Base-by-base conservation (phyloP, 2,329 filamentous ascomycete genomes). In the Elsinoe arachidis region DNA sequence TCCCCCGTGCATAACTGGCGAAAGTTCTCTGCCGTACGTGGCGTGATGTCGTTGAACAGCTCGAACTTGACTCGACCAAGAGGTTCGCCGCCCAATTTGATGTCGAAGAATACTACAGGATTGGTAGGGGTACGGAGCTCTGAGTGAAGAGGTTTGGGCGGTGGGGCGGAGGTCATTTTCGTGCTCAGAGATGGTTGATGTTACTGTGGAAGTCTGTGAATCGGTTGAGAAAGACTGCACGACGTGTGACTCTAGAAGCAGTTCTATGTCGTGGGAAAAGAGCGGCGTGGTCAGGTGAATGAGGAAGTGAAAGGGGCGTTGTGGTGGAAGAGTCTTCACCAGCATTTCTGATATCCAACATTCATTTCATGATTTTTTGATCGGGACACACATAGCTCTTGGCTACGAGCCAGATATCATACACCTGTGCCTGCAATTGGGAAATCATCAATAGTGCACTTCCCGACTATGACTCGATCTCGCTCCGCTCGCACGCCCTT, bases 1-100 rank as follows among this genome's bases (percentile, higher is more conserved):
- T 97, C 92, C 65, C 93, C 93, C 0, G 92, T 97, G 75, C 91
- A 96, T 75, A 96, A 96, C 69, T 95, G 90, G 47, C 91, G 88
- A 72, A 99, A 97, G 77, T 97, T 97, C 73, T 97, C 93, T 30
- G 90, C 89, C 7, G 93, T 97, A 66, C 85, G 86, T 1, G 68
- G 68, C 0, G 90, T 87, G 19, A 87, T 78, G 73, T 95, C 81
- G 60, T 85, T 84, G 78, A 93, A 96, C 61, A 99, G 83, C 73
- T 96, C 89, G 71, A 96, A 90, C 63, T 88, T 91, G 67, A 96
- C 84, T 58, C 90, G 85, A 61, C 91, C 91, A 14, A 96, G 81
- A 2, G 88, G 85, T 68, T 95, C 88, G 60, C 90, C 90, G 76
- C 88, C 88, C 58, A 93, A 77, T 3, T 87, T 87, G 60, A 90